These are phyloP conservation scores for Quercus suber DNA, from an alignment of 306 rosid species.

Conservation along the genomic window DNA sequence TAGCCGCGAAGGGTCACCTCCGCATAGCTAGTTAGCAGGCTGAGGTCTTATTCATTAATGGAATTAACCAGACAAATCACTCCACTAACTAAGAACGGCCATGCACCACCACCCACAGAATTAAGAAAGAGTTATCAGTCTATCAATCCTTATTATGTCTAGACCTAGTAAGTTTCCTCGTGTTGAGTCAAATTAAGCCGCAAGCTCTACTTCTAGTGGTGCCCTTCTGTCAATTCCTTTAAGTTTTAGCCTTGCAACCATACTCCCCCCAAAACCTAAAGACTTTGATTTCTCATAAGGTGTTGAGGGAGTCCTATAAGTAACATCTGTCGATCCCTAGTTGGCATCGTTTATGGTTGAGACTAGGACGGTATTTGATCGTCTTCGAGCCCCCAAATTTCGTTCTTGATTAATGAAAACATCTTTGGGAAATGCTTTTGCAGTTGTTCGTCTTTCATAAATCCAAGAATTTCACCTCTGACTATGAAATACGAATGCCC, in stretches of 20 bases:
- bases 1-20: too few relatives aligned
- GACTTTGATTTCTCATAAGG: too few relatives aligned
- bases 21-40: too few relatives aligned
- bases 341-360: not conserved
- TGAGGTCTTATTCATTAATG: too few relatives aligned
- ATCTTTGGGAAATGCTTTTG: not conserved
- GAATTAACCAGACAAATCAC: too few relatives aligned
- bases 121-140: too few relatives aligned
- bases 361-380: constrained; percentile 3
- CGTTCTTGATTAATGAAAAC: constrained; percentile 1
- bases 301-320: too few relatives aligned
- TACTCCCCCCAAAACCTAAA: not conserved
- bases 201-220: not conserved
- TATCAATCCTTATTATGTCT: too few relatives aligned
- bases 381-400: constrained; percentile 4
- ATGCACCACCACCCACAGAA: too few relatives aligned
- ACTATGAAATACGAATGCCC: not conserved
- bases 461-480: constrained; percentile 7
- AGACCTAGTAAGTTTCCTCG: constrained; percentile 16
- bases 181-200: constrained; percentile 29
- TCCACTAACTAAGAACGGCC: too few relatives aligned
- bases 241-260: not conserved
- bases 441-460: not conserved
- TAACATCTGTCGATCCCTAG: not conserved
- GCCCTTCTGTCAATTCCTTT: not conserved